These are phyloP conservation scores for Botrytis fabae DNA, from an alignment of 2,329 filamentous ascomycete species.

Conservation along the genomic window DNA sequence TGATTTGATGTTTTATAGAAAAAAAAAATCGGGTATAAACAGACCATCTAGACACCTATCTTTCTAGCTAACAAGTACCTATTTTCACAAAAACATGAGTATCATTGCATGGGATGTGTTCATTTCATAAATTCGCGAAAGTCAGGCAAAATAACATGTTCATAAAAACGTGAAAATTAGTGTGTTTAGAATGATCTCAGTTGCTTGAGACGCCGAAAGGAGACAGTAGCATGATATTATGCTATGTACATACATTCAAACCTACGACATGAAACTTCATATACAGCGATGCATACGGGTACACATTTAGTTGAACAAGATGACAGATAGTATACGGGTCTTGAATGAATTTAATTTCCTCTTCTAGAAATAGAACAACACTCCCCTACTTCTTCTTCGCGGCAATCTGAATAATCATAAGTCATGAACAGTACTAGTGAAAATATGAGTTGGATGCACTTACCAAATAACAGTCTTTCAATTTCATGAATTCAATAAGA, in stretches of 20 bases:
- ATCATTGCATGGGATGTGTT: neutral
- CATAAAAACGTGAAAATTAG: neutral
- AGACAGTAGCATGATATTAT: neutral
- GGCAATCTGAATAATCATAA: slow-evolving; percentile 47
- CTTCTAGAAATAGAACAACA: neutral
- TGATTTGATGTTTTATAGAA: slow-evolving; percentile 44
- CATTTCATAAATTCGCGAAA: neutral
- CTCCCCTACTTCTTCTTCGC: slow-evolving; percentile 48
- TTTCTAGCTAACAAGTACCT: neutral
- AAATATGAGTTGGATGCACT: slow-evolving; percentile 34
- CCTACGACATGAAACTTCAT: neutral
- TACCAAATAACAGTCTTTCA: slow-evolving; percentile 90
- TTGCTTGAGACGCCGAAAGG: neutral
- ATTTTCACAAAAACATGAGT: neutral
- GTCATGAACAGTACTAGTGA: slow-evolving; percentile 13
- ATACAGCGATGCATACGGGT: neutral
- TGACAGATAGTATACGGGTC: neutral
- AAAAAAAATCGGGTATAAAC: slow-evolving; percentile 1
- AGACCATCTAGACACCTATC: slow-evolving; percentile 8
- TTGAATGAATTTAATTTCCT: neutral
- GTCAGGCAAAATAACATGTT: neutral
- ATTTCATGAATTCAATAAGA: slow-evolving; percentile 73
- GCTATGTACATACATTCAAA: neutral
- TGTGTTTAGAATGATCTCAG: neutral
- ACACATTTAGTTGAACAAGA: neutral